Conservation (phyloP, 1,284 basidiomycete species). For the Ustilago nuda region DNA sequence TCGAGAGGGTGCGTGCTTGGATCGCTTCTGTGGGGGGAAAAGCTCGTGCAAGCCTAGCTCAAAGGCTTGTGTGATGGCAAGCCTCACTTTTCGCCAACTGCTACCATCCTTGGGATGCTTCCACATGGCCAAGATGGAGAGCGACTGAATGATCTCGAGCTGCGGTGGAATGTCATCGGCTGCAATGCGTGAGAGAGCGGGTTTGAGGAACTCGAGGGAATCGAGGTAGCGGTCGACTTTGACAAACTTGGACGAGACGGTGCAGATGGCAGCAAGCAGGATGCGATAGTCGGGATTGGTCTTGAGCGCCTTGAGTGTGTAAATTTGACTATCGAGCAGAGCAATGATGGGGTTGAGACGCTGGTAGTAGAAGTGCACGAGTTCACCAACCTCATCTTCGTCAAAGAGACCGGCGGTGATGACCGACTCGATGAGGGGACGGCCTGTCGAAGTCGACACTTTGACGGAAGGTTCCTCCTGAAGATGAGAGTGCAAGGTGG, state of each 20-base stretch:
- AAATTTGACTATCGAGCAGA: constrained; percentile 69
- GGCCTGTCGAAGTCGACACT: constrained; percentile 31
- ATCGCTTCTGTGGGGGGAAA: constrained; percentile 44
- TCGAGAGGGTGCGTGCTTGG: constrained; percentile 41
- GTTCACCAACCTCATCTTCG: constrained; percentile 44
- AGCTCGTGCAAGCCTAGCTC: constrained; percentile 68
- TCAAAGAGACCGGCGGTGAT: constrained; percentile 44
- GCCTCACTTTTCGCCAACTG: constrained; percentile 69
- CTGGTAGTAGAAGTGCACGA: constrained; percentile 49
- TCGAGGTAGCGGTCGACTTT: constrained; percentile 72
- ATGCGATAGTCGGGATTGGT: constrained; percentile 76
- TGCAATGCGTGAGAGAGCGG: constrained; percentile 77
- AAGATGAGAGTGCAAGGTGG: constrained; percentile 46
- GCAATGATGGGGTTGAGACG: constrained; percentile 62
- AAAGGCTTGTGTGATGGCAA: constrained; percentile 68
- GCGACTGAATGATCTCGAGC: constrained; percentile 82
- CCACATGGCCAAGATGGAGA: constrained; percentile 87
- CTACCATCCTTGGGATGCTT: constrained; percentile 72
- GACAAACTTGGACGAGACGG: constrained; percentile 87
- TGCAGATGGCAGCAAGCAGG: constrained; percentile 82
- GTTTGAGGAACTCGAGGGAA: constrained; percentile 73
- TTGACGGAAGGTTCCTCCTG: constrained; percentile 49
- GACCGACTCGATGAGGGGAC: constrained; percentile 52
- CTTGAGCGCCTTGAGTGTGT: constrained; percentile 76
- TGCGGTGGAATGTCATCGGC: constrained; percentile 76